Percentiles rank a stretch among this genome's conserved stretches.
phyloP scores from a whole-genome alignment of 192 early-diverging fungal genomes.

The Nowakowskiella sp. region DNA sequence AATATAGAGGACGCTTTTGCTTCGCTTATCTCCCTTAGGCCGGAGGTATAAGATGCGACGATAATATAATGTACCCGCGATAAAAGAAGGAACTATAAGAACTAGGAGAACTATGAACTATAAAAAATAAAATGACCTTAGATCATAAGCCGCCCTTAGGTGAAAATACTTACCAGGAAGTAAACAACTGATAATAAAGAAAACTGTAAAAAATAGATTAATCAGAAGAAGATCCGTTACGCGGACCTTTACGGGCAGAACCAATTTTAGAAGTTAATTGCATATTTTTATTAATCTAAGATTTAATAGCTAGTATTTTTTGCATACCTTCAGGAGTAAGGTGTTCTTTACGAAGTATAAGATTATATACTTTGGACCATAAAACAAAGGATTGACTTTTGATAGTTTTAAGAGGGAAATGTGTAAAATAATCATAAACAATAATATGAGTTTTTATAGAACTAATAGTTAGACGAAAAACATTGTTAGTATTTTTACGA shows the following conservation, averaged over 20 bases:
- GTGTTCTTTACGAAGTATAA: constrained; percentile 24
- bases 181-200: too few species aligned
- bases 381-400: constrained; percentile 23
- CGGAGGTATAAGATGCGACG: too few species aligned
- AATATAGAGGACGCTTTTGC: too few species aligned
- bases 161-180: too few species aligned
- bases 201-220: too few species aligned
- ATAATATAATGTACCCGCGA: too few species aligned
- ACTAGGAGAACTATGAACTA: too few species aligned
- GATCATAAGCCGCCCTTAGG: too few species aligned
- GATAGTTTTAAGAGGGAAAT: constrained; percentile 26
- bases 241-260: constrained; percentile 9
- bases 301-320: constrained; percentile 22
- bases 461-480: constrained; percentile 20
- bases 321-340: constrained; percentile 20
- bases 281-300: constrained; percentile 20
- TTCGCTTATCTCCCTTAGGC: too few species aligned
- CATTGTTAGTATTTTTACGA: constrained; percentile 13
- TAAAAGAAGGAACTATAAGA: too few species aligned
- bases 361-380: constrained; percentile 28
- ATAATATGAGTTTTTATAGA: constrained; percentile 16
- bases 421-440: constrained; percentile 32
- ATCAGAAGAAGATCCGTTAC: too few species aligned
- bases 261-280: constrained; percentile 24
- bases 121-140: too few species aligned